Base-by-base conservation (phyloP, 169 alveolate species). In the Plasmodium reichenowi region DNA sequence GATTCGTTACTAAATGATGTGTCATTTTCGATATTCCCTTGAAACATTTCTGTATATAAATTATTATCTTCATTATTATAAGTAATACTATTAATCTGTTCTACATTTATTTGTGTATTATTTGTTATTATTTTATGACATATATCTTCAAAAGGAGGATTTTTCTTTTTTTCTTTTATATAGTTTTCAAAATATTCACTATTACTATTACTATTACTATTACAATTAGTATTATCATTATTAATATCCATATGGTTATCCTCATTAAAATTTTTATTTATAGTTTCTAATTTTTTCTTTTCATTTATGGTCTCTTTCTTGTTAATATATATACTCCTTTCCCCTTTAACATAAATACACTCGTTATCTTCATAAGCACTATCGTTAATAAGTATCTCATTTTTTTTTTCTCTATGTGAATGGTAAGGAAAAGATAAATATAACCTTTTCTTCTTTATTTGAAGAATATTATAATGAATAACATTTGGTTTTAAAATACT, bases 291-390 rank as follows among this genome's bases (percentile, higher is more conserved):
- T 43, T 47, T 63, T 66, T 32, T 52, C n/a, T 8, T 32, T 64
- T 22, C 26, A 24, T 22, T 15, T 58, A 20, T 9, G 8, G 54
- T 56, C 38, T 20, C 24, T 10, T 80, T 83, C 15, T 47, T 43
- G 43, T 24, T 58, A 43, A 76, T 71, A 64, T 48, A 45, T 38
- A 76, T 15, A 64, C 67, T 64, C 0, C 32, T 76, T 15, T 56
- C 83, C 7, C 64, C 50, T 20, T 83, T 47, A 24, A 83, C 24
- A 54, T 83, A 83, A 56, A 68, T 59, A 68, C 91, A 83, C 66
- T 83, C 91, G 15, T 32, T 83, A 83, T 68, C 70, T 29, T 68
- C 83, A 50, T 83, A 83, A 12, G 71, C 85, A 60, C 70, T 78
- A 58, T 75, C 88, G 0, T 60, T 52, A 7, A 38, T 12, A 12